These are phyloP conservation scores for Aphanoascus verrucosus DNA, from an alignment of 2,329 filamentous ascomycete genomes.

Conservation along the genomic window DNA sequence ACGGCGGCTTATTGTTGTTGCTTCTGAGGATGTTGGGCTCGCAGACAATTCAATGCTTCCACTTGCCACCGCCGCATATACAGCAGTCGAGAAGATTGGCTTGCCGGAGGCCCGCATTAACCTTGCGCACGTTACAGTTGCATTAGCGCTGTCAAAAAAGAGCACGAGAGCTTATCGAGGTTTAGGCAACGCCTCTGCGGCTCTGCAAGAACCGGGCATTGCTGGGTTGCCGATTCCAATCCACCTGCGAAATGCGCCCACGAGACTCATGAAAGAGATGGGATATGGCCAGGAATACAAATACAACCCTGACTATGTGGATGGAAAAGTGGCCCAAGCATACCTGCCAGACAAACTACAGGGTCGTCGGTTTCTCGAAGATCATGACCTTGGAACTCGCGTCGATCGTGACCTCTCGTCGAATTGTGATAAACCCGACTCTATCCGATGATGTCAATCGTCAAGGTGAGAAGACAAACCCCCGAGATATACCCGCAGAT, in stretches of 20 bases:
- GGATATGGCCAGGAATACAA: conserved; percentile 90
- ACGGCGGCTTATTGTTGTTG: conserved; percentile 84
- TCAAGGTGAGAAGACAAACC: background rate
- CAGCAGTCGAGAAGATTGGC: conserved; percentile 82
- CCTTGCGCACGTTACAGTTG: conserved; percentile 75
- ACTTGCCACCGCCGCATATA: conserved; percentile 75
- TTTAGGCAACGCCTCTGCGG: conserved; percentile 66
- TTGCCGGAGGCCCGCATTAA: conserved; percentile 93
- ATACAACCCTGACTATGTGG: conserved; percentile 82
- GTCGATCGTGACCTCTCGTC: conserved; percentile 59
- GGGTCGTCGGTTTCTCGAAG: conserved; percentile 66
- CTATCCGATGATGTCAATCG: conserved; percentile 1
- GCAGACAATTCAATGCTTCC: conserved; percentile 76
- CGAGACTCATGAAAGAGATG: conserved; percentile 81
- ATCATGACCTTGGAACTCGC: conserved; percentile 65
- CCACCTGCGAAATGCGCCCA: conserved; percentile 86
- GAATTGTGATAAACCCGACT: conserved; percentile 12
- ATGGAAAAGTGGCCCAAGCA: conserved; percentile 73
- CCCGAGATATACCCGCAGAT: background rate
- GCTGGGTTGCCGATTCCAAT: conserved; percentile 72
- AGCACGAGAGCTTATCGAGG: conserved; percentile 77
- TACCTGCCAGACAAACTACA: conserved; percentile 73
- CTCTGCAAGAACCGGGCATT: conserved; percentile 70
- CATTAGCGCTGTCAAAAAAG: conserved; percentile 70
- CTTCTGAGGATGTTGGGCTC: conserved; percentile 84